Percentiles rank a stretch among this genome's conserved stretches.
Conservation (phyloP, 352 stramenopile genomes). For the Pythium myriotylum region DNA sequence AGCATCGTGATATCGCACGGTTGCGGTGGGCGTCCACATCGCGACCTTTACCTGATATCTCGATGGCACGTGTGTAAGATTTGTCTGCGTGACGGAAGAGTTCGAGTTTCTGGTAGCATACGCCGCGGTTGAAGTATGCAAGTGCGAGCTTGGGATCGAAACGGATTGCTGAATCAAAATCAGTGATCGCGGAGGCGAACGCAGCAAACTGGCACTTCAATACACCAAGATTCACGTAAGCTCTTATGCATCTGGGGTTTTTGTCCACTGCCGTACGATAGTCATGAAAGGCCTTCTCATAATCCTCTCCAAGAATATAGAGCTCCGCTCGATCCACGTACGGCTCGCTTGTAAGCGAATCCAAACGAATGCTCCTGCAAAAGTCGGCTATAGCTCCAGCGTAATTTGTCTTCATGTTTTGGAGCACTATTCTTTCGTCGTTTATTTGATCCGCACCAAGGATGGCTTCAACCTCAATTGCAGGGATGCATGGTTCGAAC, state of each 20-base stretch:
- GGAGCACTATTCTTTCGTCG: constrained; percentile 42
- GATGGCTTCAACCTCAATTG: constrained; percentile 49
- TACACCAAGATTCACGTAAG: constrained; percentile 65
- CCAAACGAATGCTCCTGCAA: constrained; percentile 60
- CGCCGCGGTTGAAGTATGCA: constrained; percentile 66
- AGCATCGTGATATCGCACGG: constrained; percentile 62
- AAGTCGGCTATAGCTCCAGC: constrained; percentile 60
- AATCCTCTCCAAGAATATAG: constrained; percentile 63
- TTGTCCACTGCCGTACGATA: constrained; percentile 53
- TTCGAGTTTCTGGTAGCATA: constrained; percentile 69
- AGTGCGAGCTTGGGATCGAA: constrained; percentile 40
- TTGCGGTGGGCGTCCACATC: constrained; percentile 67
- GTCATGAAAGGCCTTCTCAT: constrained; percentile 61
- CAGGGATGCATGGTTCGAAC: constrained; percentile 44
- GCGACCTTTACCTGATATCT: constrained; percentile 36
- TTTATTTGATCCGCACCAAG: constrained; percentile 51
- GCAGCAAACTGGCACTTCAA: constrained; percentile 77
- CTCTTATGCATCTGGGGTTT: constrained; percentile 51
- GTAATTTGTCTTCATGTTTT: constrained; percentile 60
- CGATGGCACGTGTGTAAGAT: constrained; percentile 63
- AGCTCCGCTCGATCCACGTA: constrained; percentile 75
- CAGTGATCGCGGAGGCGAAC: constrained; percentile 62
- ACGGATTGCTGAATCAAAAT: constrained; percentile 71
- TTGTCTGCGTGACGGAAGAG: constrained; percentile 67
- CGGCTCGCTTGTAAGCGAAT: constrained; percentile 53